Percentiles rank a stretch among this genome's conserved stretches.
phyloP scores from a whole-genome alignment of 179 eudicot species.

The Nepenthes alata region DNA sequence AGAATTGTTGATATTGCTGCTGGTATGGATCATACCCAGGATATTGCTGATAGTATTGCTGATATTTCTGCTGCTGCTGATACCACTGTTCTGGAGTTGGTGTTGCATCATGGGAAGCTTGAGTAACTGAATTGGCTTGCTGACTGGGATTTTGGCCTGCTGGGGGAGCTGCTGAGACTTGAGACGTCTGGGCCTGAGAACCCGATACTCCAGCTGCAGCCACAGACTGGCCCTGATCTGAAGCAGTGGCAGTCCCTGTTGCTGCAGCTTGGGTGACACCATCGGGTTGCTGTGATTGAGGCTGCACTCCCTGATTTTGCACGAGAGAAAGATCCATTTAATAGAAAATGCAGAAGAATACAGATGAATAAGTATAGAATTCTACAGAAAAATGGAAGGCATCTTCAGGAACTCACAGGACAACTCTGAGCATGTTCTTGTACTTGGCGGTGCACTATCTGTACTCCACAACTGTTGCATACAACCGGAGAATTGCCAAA shows the following conservation, averaged over 20 bases:
- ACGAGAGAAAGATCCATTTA: not conserved
- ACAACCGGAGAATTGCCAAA: slow-evolving; percentile 83
- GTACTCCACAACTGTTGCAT: slow-evolving; percentile 78
- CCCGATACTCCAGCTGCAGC: slow-evolving; percentile 23
- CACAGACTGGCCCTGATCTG: slow-evolving; percentile 31
- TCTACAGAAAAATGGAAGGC: not conserved
- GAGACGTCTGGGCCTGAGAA: slow-evolving; percentile 39
- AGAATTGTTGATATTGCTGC: slow-evolving; percentile 64
- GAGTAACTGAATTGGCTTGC: slow-evolving; percentile 32
- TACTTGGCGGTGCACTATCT: slow-evolving; percentile 86
- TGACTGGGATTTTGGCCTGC: slow-evolving; percentile 36
- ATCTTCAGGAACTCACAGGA: slow-evolving; percentile 38
- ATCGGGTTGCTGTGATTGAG: slow-evolving; percentile 41
- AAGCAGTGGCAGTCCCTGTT: slow-evolving; percentile 23
- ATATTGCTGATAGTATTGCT: slow-evolving; percentile 88
- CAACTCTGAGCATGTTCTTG: slow-evolving; percentile 87
- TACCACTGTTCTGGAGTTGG: slow-evolving; percentile 74
- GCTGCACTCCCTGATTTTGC: slow-evolving; percentile 48
- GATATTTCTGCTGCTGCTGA: slow-evolving; percentile 70
- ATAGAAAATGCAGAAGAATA: not conserved
- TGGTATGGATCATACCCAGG: slow-evolving; percentile 87
- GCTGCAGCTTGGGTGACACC: slow-evolving; percentile 27
- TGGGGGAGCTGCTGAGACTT: slow-evolving; percentile 27
- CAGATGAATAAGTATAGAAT: not conserved
- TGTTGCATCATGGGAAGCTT: slow-evolving; percentile 35